A percentile compares a stretch with the other conserved stretches of the same genome.
These are phyloP conservation scores for Volvariella surrecta DNA, from an alignment of 1,284 basidiomycete genomes.

Conservation along the genomic window DNA sequence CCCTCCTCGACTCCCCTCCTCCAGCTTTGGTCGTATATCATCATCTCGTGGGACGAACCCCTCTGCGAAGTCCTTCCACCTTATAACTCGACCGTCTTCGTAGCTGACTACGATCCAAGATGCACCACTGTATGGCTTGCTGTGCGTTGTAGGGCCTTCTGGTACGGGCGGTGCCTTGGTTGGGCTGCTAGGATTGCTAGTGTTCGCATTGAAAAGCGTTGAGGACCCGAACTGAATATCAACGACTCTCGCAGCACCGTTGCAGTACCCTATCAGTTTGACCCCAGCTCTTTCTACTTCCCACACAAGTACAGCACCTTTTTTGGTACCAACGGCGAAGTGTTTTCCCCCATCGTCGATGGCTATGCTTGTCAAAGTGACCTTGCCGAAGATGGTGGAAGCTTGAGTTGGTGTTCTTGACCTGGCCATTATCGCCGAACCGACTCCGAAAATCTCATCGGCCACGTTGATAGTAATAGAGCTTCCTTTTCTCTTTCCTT, in stretches of 20 bases:
- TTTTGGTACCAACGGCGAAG: slow-evolving; percentile 58
- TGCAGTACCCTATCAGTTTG: no score
- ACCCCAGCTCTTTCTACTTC: slow-evolving; percentile 25
- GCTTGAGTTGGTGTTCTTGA: no score
- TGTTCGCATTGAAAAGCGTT: slow-evolving; percentile 11
- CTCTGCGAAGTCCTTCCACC: slow-evolving; percentile 29
- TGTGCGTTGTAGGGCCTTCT: slow-evolving; percentile 6
- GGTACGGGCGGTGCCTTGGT: slow-evolving; percentile 6
- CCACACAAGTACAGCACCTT: slow-evolving; percentile 53
- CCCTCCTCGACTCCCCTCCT: slow-evolving; percentile 18
- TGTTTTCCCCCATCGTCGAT: slow-evolving; percentile 46
- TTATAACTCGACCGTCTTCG: slow-evolving; percentile 46
- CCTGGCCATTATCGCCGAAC: slow-evolving; percentile 31
- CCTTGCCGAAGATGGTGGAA: no score
- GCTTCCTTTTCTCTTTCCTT: slow-evolving; percentile 12
- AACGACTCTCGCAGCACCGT: slow-evolving; percentile 26
- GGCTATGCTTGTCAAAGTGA: slow-evolving; percentile 47
- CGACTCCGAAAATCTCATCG: slow-evolving; percentile 36
- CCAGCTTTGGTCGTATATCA: background rate
- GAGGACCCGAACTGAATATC: slow-evolving; percentile 39
- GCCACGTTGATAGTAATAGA: slow-evolving; percentile 41
- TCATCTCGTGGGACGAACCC: background rate
- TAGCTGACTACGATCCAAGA: slow-evolving; percentile 41
- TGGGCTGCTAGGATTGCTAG: slow-evolving; percentile 5
- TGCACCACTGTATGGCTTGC: slow-evolving; percentile 10